These are phyloP conservation scores for Penicilliopsis zonata DNA, from an alignment of 495 filamentous ascomycete genomes.

Conservation along the genomic window DNA sequence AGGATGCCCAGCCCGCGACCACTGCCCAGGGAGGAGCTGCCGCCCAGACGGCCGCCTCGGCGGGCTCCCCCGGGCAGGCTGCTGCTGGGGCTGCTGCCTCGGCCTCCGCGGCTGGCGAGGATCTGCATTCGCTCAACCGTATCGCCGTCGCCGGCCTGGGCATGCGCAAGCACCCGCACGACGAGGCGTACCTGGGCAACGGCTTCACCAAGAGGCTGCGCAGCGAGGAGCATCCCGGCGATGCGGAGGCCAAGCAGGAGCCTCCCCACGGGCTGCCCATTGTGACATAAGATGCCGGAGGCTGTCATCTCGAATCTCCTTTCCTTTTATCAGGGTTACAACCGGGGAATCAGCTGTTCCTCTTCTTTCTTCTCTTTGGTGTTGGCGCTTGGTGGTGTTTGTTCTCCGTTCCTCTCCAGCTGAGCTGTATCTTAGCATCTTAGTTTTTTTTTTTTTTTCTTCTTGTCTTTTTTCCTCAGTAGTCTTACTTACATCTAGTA, in stretches of 20 bases:
- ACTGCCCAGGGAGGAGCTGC: too few relatives aligned
- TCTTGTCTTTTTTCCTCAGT: too few relatives aligned
- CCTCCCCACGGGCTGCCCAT: conserved; percentile 18
- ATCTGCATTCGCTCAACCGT: conserved; percentile 21
- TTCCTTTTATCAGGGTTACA: too few relatives aligned
- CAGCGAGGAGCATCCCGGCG: conserved; percentile 18
- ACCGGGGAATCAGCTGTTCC: too few relatives aligned
- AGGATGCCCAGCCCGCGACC: conserved; percentile 14
- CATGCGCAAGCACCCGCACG: conserved; percentile 34
- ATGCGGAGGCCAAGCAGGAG: conserved; percentile 19
- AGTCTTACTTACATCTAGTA: too few relatives aligned
- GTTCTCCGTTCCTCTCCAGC: too few relatives aligned
- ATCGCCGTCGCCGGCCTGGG: conserved; percentile 34
- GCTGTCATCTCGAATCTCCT: too few relatives aligned
- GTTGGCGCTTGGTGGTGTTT: too few relatives aligned
- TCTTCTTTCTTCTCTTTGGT: too few relatives aligned
- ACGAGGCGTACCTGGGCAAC: conserved; percentile 16
- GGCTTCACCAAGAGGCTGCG: conserved; percentile 25
- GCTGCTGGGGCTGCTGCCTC: conserved; percentile 8
- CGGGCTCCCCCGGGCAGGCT: background rate
- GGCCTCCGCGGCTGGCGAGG: background rate
- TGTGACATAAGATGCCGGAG: too few relatives aligned
- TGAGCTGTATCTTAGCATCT: too few relatives aligned
- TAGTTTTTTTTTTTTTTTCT: conserved; percentile 17
- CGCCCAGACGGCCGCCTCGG: conserved; percentile 1